Conservation (phyloP, 768 basidiomycete genomes). For the Boletellus emodensis region DNA sequence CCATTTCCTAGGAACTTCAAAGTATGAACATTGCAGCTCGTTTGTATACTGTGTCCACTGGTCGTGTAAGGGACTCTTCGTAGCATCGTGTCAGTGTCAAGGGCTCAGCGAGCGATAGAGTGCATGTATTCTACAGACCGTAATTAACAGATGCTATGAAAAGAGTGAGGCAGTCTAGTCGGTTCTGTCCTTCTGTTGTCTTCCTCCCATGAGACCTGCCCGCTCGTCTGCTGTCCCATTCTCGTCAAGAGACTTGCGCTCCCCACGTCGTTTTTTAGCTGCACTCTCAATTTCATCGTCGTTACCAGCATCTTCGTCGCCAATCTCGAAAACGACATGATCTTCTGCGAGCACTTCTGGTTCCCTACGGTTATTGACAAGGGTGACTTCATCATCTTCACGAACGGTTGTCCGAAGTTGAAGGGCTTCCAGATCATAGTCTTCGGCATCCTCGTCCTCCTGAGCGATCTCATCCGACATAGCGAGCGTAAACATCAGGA, state of each 20-base stretch:
- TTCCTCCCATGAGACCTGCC: slow-evolving; percentile 56
- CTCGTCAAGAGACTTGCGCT: slow-evolving; percentile 44
- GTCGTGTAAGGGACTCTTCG: slow-evolving; percentile 66
- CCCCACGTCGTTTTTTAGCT: slow-evolving; percentile 47
- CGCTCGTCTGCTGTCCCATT: slow-evolving; percentile 53
- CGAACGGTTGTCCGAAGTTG: slow-evolving; percentile 48
- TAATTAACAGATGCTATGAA: slow-evolving; percentile 15
- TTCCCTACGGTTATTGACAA: slow-evolving; percentile 58
- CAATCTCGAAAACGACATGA: slow-evolving; percentile 85
- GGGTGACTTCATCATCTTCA: slow-evolving; percentile 65
- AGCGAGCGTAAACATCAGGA: slow-evolving; percentile 61
- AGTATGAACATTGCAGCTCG: slow-evolving; percentile 94
- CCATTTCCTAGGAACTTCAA: slow-evolving; percentile 68
- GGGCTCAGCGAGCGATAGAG: slow-evolving; percentile 1
- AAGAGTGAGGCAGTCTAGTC: slow-evolving; percentile 27
- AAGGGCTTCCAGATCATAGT: slow-evolving; percentile 82
- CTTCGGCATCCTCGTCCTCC: slow-evolving; percentile 90
- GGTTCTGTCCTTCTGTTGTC: slow-evolving; percentile 31
- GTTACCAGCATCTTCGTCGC: slow-evolving; percentile 69
- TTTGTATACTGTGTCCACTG: slow-evolving; percentile 81
- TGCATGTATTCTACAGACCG: slow-evolving; percentile 37
- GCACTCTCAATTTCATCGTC: slow-evolving; percentile 57
- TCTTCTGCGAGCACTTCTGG: slow-evolving; percentile 54
- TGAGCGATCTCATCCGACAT: slow-evolving; percentile 98
- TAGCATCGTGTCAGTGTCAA: slow-evolving; percentile 6